Evolutionary conservation across 805 yeast genomes (phyloP), one percentile per base, ranked within the genome.

Genomic region (Monosporozyma servazzii): DNA sequence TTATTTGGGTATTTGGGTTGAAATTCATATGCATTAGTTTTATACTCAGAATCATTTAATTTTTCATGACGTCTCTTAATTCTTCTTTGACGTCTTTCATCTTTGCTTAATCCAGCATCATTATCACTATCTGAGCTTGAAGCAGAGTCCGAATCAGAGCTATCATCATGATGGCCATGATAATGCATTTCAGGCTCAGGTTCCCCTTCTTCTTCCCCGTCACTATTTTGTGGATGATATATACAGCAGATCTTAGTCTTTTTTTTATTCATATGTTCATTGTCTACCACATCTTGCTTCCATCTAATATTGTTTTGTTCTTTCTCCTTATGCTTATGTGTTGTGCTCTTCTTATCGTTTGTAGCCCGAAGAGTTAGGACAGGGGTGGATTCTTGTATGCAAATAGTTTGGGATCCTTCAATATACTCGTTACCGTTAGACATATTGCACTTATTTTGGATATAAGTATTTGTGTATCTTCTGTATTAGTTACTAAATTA

Each of bases 171-270:
- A 31, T 50, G 54, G 20, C 47, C 52, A 48, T 60, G 57, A n/a
- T 52, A 57, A 52, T 57, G 59, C 29, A 56, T 54, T 3, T 61
- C 55, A 15, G 61, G 70, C 64, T 60, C 71, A 63, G 55, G 73
- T 18, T 21, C 44, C 8, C 44, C 44, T 41, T 41, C 44, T 20
- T 21, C 11, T 36, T 79, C 86, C 41, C 81, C 83, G 56, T 76
- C 77, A 50, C 75, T 77, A 21, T 74, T 71, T 49, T 86, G 82
- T 51, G 96, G 93, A 73, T 90, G 85, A 73, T 80, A 86, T 9
- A 87, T 86, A 58, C 95, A 86, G 61, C 95, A 87, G n/a, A 86
- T 84, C 67, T 91, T 91, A 11, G 96, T 80, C 64, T 88, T 89
- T 72, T 93, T 93, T 71, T 80, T 87, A 62, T 84, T 78, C 86